Base-by-base conservation (phyloP, 352 stramenopile genomes). In the Phytopythium oedochilum region DNA sequence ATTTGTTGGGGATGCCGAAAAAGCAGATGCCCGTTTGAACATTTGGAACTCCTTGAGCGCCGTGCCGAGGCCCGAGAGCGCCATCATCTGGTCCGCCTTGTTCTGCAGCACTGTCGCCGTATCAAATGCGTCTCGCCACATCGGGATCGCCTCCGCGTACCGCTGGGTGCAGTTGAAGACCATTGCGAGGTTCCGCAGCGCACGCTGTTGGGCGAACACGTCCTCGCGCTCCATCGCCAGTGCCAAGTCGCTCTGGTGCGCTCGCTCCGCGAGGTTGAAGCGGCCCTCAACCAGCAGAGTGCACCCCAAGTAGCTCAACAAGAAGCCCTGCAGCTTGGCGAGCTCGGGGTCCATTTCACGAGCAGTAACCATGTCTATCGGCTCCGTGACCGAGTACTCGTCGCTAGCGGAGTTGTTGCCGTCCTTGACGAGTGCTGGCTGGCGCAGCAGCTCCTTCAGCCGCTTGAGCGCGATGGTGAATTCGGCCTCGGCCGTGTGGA, bases 101-200 rank as follows among this genome's bases (percentile, higher is more conserved):
- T 60, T 70, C 31, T 68, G 54, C 22, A 86, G 29, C 26, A 83
- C 64, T 11, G 54, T 65, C n/a, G 72, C 60, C 20, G 83, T 69
- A 55, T 86, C 73, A 2, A 85, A 47, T 0, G 59, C 63, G 58
- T 88, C 77, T 29, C 69, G 67, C 77, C 77, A 88, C 15, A 85
- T 61, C 20, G 71, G 63, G 34, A 83, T 67, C 5, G 73, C 67
- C 29, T 85, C 70, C n/a, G 56, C 34, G 42, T 77, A 82, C 3
- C 72, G 70, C 26, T 81, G 70, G 11, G 68, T 78, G 5, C 55
- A 26, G 43, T 63, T 74, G 52, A 73, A 80, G 26, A 80, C 53
- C 23, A 80, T 58, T 2, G 77, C 77, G 25, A 88, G 71, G 45
- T 88, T 88, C 0, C 72, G 67, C 29, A 78, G 53, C 2, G 73